Conservation (phyloP, 2,329 filamentous ascomycete species). For the Didymella exigua region DNA sequence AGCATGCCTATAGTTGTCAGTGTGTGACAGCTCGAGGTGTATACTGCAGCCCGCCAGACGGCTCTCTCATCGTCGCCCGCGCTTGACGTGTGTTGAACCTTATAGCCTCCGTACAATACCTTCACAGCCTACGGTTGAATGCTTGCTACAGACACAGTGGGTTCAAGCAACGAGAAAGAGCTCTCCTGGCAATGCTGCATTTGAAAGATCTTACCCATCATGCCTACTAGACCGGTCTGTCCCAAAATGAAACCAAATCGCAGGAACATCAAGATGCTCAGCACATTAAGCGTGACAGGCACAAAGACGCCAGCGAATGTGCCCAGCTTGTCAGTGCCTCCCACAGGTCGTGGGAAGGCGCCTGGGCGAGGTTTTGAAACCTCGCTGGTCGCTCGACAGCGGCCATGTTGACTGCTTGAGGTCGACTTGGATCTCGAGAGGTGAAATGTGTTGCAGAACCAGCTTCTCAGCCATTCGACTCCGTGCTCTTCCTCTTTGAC, state of each 20-base stretch:
- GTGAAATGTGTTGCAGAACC: conserved; percentile 33
- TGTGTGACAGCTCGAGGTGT: conserved; percentile 1
- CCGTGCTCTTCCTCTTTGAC: conserved; percentile 27
- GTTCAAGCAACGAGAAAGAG: neutral
- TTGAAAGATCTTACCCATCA: conserved; percentile 66
- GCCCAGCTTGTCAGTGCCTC: conserved; percentile 68
- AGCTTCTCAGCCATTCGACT: conserved; percentile 28
- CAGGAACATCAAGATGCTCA: conserved; percentile 92
- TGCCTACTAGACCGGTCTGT: conserved; percentile 78
- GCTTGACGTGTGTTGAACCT: neutral
- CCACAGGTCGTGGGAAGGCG: conserved; percentile 49
- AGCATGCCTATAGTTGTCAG: conserved; percentile 64
- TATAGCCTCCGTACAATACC: neutral
- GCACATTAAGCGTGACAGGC: conserved; percentile 84
- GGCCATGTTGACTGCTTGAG: conserved; percentile 19
- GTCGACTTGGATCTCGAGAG: conserved; percentile 19
- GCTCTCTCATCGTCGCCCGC: neutral
- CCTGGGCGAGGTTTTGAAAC: conserved; percentile 42
- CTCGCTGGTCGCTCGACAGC: conserved; percentile 33
- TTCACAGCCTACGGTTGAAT: neutral
- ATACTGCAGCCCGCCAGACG: neutral
- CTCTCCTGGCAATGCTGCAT: neutral
- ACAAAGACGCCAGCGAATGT: conserved; percentile 73
- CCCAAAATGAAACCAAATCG: conserved; percentile 85
- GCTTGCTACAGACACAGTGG: neutral